These are phyloP conservation scores for Xylariaceae sp. DNA, from an alignment of 2,329 filamentous ascomycete genomes.

Conservation along the genomic window DNA sequence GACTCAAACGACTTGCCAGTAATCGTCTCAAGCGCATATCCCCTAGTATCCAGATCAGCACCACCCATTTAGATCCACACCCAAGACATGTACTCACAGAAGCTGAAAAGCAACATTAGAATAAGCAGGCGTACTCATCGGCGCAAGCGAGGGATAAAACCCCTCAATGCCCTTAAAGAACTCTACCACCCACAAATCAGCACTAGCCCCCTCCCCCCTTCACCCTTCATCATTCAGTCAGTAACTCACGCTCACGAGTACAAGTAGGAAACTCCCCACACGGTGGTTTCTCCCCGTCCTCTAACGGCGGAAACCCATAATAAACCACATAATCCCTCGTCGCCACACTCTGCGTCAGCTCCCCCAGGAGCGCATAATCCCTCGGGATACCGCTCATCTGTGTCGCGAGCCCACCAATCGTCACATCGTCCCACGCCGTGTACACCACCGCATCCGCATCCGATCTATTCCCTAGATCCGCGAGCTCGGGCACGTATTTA, in stretches of 20 bases:
- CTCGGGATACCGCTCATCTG: constrained; percentile 26
- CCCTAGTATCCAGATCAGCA: constrained; percentile 30
- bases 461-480: constrained; percentile 20
- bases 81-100: constrained; percentile 27
- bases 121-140: constrained; percentile 25
- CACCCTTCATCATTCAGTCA: neutral
- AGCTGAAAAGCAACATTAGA: constrained; percentile 30
- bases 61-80: neutral
- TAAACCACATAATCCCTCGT: constrained; percentile 21
- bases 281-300: constrained; percentile 20
- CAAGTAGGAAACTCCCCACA: constrained; percentile 28
- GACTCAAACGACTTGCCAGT: constrained; percentile 33
- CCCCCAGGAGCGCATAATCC: constrained; percentile 28
- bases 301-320: constrained; percentile 30
- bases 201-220: neutral
- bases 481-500: constrained; percentile 27
- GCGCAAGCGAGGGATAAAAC: constrained; percentile 26
- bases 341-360: constrained; percentile 23
- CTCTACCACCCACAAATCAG: constrained; percentile 15
- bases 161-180: constrained; percentile 26
- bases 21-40: constrained; percentile 37
- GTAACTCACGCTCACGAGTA: constrained; percentile 25
- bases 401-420: constrained; percentile 27
- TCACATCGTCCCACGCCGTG: constrained; percentile 30
- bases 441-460: constrained; percentile 23